Conservation (phyloP, 306 rosid species). For the Hylodesmum podocarpum region DNA sequence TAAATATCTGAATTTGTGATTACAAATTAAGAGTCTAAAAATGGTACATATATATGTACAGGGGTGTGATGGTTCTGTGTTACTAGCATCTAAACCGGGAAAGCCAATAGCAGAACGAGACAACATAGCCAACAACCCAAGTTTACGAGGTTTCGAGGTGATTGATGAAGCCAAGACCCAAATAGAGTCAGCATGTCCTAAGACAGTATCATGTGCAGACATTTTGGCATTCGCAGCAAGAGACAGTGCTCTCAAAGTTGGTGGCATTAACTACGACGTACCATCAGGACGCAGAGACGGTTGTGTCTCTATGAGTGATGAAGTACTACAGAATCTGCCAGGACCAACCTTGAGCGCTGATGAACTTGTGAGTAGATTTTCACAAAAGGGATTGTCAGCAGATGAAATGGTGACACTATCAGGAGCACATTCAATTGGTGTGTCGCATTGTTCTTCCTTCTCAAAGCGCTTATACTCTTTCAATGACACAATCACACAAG, state of each 20-base stretch:
- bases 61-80: slow-evolving; percentile 40
- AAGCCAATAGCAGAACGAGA: slow-evolving; percentile 16
- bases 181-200: slow-evolving; percentile 20
- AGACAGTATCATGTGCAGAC: slow-evolving; percentile 34
- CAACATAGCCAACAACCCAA: slow-evolving; percentile 24
- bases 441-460: slow-evolving; percentile 21
- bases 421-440: slow-evolving; percentile 34
- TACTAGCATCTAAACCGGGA: slow-evolving; percentile 22
- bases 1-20: too few relatives aligned
- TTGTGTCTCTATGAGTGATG: slow-evolving; percentile 11
- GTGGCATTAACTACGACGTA: slow-evolving; percentile 24
- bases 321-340: slow-evolving; percentile 11
- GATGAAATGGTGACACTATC: slow-evolving; percentile 35
- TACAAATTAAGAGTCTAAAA: too few relatives aligned
- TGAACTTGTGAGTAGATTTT: neutral
- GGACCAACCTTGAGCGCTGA: neutral
- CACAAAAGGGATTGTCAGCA: slow-evolving; percentile 3
- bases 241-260: slow-evolving; percentile 10
- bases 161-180: slow-evolving; percentile 14
- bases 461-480: slow-evolving; percentile 20
- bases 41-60: neutral
- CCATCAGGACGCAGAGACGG: slow-evolving; percentile 39
- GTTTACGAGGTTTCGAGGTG: slow-evolving; percentile 28
- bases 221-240: slow-evolving; percentile 30
- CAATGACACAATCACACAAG: neutral